Base-by-base conservation (phyloP, 1,284 basidiomycete genomes). In the Sparassis latifolia region DNA sequence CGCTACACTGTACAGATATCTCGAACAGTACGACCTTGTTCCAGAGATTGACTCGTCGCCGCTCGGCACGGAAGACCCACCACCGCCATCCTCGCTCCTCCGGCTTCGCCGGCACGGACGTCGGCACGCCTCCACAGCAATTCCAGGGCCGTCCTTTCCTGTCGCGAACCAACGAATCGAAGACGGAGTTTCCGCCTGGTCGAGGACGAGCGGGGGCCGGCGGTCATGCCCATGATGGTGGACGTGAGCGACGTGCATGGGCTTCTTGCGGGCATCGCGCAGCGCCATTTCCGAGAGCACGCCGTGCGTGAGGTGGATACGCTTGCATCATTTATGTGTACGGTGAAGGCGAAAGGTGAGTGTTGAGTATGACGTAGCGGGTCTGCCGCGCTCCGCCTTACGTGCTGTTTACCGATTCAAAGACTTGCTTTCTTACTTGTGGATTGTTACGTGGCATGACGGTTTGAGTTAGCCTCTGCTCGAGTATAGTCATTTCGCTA, bases 261-360 rank as follows among this genome's bases (percentile, higher is more conserved):
- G 0, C 74, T 84, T 47, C 67, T 90, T 41, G 86, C 86, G 2
- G 67, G 70, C 10, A 74, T 90, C 44, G 85, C 80, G 3, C 82
- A 86, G 59, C 71, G 73, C 50, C 88, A 90, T 65, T 89, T 88
- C 62, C 71, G 75, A 52, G 79, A 82, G 49, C 66, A 73, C 29
- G 64, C 71, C 6, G 76, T 82, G 32, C 81, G 82, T 64, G 88
- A 90, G 66, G 79, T 86, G 47, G 87, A 90, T 53, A 84, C 81
- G n/a, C 69, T 90, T 37, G 82, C 84, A n/a, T 75, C 79, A 42
- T 90, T 90, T 58, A 82, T 89, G 80, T 80, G 76, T 61, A 76
- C 79, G 20, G 77, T 89, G 72, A 85, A 80, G 66, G 73, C 77
- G 31, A 84, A 79, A 66, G 75, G 74, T 63, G 68, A 67, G 56